Conservation (phyloP, 306 rosid genomes). For the Rosa persica region DNA sequence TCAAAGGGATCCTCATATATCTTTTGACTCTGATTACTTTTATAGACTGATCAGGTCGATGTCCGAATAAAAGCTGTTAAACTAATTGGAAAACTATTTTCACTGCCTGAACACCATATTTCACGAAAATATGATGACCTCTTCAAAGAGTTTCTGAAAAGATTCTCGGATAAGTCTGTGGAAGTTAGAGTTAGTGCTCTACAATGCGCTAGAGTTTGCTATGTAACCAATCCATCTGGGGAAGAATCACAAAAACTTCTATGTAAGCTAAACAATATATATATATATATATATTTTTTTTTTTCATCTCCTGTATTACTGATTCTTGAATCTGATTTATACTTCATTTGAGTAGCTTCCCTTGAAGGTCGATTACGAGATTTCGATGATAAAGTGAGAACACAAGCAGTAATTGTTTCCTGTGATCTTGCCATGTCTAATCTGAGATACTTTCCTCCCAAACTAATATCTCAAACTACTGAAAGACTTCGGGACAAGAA, state of each 20-base stretch:
- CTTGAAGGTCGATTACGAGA: constrained; percentile 72
- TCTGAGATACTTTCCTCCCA: constrained; percentile 51
- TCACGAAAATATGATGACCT: constrained; percentile 63
- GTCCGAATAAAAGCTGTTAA: constrained; percentile 87
- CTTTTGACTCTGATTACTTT: constrained; percentile 25
- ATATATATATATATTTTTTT: background rate
- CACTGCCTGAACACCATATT: constrained; percentile 60
- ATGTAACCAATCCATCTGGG: constrained; percentile 50
- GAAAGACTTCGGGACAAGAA: constrained; percentile 89
- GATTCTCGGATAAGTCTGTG: constrained; percentile 84
- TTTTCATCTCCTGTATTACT: constrained; percentile 5
- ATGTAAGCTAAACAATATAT: constrained; percentile 47
- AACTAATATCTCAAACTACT: constrained; percentile 56
- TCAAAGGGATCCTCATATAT: constrained; percentile 9
- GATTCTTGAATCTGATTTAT: constrained; percentile 26
- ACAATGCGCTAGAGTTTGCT: constrained; percentile 69
- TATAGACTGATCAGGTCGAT: constrained; percentile 93
- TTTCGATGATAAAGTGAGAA: constrained; percentile 87
- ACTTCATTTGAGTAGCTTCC: constrained; percentile 56
- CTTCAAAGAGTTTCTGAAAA: constrained; percentile 74
- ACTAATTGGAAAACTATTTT: constrained; percentile 77
- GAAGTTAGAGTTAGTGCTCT: constrained; percentile 86
- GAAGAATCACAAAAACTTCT: constrained; percentile 64
- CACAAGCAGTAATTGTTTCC: constrained; percentile 69
- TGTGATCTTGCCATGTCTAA: constrained; percentile 82